A percentile compares a stretch with the other conserved stretches of the same genome.
These are phyloP conservation scores for Dioscorea dumetorum DNA, from an alignment of 106 monocot genomes.

Conservation along the genomic window DNA sequence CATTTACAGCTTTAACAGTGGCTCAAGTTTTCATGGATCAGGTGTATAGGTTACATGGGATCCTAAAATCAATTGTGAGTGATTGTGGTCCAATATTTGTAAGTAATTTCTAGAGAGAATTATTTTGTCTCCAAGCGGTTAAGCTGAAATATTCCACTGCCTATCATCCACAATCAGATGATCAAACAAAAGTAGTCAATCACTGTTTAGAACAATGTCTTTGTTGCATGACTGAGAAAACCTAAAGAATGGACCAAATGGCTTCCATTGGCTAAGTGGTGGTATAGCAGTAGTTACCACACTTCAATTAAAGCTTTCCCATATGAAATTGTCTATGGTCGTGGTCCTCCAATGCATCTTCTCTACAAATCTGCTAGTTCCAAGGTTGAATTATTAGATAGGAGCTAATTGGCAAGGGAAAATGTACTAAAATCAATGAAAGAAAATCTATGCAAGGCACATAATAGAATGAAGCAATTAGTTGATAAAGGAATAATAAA, in stretches of 20 bases:
- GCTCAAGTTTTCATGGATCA: too few relatives aligned
- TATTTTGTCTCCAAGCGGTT: not conserved
- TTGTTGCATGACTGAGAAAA: not conserved
- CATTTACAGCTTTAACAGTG: too few relatives aligned
- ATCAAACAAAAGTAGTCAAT: conserved; percentile 10
- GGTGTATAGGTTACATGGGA: too few relatives aligned
- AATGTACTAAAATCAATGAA: not conserved
- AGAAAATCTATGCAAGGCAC: not conserved
- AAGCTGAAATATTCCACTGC: not conserved
- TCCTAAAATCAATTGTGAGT: not conserved
- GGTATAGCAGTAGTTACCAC: conserved; percentile 3
- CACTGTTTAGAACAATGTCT: not conserved
- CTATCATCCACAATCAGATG: conserved; percentile 13
- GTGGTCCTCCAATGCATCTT: not conserved
- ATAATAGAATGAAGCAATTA: not conserved
- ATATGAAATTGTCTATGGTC: conserved; percentile 6
- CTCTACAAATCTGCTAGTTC: too few relatives aligned
- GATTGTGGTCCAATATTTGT: conserved; percentile 1
- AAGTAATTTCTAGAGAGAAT: conserved; percentile 3
- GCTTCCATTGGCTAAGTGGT: conserved; percentile 1
- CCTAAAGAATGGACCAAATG: not conserved
- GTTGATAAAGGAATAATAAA: not conserved
- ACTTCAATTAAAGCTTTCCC: not conserved
- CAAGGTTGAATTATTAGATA: not conserved
- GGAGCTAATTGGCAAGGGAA: not conserved